Conservation (phyloP, 441 rosid genomes). For the Populus tomentosa region DNA sequence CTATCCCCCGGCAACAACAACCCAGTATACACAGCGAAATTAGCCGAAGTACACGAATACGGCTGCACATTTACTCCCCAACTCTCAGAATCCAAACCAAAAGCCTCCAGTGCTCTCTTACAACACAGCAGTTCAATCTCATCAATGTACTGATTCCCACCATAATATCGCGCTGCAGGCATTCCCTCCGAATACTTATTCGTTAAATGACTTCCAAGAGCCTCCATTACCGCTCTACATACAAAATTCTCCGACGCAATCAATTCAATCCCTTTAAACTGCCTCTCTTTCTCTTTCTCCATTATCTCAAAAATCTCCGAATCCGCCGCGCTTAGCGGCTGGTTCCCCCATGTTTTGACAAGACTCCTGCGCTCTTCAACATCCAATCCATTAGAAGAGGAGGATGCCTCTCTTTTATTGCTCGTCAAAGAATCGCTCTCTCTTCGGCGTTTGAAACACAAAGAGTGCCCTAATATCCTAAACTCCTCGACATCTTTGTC, state of each 20-base stretch:
- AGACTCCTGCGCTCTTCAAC: conserved; percentile 67
- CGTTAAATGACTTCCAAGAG: conserved; percentile 83
- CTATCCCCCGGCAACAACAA: conserved; percentile 79
- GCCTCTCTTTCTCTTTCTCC: conserved; percentile 80
- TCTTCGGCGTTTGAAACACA: conserved; percentile 64
- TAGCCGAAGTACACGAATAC: conserved; percentile 90
- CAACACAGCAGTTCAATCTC: conserved; percentile 75
- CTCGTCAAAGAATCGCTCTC: conserved; percentile 33
- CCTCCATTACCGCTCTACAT: conserved; percentile 84
- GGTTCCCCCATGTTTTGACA: conserved; percentile 74
- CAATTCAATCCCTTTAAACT: conserved; percentile 69
- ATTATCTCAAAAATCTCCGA: conserved; percentile 70
- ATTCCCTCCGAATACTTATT: conserved; percentile 92
- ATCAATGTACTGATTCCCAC: conserved; percentile 80
- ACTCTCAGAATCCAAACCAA: conserved; percentile 58
- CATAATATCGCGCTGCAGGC: conserved; percentile 73
- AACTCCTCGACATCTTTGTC: conserved; percentile 50
- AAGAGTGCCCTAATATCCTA: conserved; percentile 61
- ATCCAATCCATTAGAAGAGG: conserved; percentile 20
- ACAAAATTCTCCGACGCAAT: conserved; percentile 94
- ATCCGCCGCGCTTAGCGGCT: conserved; percentile 61
- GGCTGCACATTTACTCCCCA: conserved; percentile 99
- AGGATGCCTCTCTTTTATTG: conserved; percentile 25
- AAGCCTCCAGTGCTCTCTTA: conserved; percentile 73
- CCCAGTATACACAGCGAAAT: conserved; percentile 84